Percentiles rank a stretch among this genome's conserved stretches.
Conservation (phyloP, 768 basidiomycete species). For the Dentipellis sp. region DNA sequence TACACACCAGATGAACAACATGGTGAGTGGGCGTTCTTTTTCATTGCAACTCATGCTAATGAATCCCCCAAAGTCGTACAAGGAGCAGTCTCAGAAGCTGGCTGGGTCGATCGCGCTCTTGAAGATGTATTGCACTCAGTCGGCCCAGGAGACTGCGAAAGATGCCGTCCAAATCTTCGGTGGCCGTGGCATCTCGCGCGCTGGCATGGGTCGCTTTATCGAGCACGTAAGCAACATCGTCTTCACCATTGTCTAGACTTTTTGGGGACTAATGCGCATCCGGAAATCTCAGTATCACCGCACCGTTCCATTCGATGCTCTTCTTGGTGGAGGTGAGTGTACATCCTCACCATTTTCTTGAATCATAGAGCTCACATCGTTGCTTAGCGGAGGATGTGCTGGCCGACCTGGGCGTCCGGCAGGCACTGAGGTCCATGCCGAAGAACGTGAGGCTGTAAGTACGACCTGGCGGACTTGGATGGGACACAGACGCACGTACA, state of each 20-base stretch:
- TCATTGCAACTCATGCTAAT: constrained; percentile 14
- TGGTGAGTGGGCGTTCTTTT: constrained; percentile 34
- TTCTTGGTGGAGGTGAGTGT: constrained; percentile 54
- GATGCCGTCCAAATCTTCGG: constrained; percentile 86
- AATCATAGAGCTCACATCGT: neutral
- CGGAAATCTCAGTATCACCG: constrained; percentile 44
- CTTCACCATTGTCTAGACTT: neutral
- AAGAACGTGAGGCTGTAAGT: constrained; percentile 48
- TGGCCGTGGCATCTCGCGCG: constrained; percentile 75
- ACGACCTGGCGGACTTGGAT: neutral
- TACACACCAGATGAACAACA: constrained; percentile 82
- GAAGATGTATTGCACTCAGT: constrained; percentile 70
- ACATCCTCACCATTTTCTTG: too few species aligned
- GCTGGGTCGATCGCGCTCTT: constrained; percentile 77
- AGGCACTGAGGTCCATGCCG: constrained; percentile 71
- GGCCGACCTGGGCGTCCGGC: constrained; percentile 72
- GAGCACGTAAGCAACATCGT: constrained; percentile 47
- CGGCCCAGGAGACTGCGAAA: constrained; percentile 70
- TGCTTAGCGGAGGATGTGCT: constrained; percentile 61
- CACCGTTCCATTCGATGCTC: constrained; percentile 56
- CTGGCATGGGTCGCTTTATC: constrained; percentile 70
- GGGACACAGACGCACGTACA: neutral
- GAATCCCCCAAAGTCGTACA: constrained; percentile 38
- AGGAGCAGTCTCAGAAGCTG: constrained; percentile 61
- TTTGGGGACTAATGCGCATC: neutral